Evolutionary conservation across 1,284 basidiomycete genomes (phyloP), one percentile per base, ranked within the genome.

Genomic region (Hymenochaete sp.): DNA sequence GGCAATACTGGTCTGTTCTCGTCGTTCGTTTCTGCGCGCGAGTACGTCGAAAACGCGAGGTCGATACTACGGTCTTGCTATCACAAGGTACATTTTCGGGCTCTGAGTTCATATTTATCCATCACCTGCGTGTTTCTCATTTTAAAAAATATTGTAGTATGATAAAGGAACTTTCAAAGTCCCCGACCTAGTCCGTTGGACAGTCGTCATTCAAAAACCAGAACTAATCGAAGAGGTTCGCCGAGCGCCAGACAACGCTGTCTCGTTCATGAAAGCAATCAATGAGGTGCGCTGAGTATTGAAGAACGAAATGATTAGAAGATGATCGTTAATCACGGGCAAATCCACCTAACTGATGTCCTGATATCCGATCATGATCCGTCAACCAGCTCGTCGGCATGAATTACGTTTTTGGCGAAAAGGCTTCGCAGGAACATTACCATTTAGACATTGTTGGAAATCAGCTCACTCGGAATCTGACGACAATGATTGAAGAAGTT

Each of bases 211-310:
- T 16, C 58, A 55, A n/a, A 59, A 57, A 3, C 51, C 56, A 0
- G 44, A 61, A 36, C 55, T 63, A 44, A 55, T 64, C 2, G 62
- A 67, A 2, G 66, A 68, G 36, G 48, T 68, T 4, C 57, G 59
- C 6, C 59, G 53, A 28, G 59, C 62, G 1, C 55, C 56, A 2
- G 65, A 66, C 19, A 57, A 65, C 6, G 55, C 56, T 6, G 50
- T 67, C 1, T 63, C 61, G 4, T 61, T 65, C 41, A 29, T 49
- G 8, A 59, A 56, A 7, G 61, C 58, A 13, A 31, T 55, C 5
- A 48, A 44, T 8, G 57, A 62, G 22, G 63, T 65, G 54, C 46
- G 42, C n/a, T 11, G 2, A 16, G 11, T 16, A 4, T 5, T 14
- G 1, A 41, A 16, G 6, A 16, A 3, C 10, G 13, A 32, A 14